Percentiles rank a stretch among this genome's conserved stretches.
Evolutionary conservation across 2,329 filamentous ascomycete genomes (phyloP).

Genomic region (Colletotrichum scovillei): DNA sequence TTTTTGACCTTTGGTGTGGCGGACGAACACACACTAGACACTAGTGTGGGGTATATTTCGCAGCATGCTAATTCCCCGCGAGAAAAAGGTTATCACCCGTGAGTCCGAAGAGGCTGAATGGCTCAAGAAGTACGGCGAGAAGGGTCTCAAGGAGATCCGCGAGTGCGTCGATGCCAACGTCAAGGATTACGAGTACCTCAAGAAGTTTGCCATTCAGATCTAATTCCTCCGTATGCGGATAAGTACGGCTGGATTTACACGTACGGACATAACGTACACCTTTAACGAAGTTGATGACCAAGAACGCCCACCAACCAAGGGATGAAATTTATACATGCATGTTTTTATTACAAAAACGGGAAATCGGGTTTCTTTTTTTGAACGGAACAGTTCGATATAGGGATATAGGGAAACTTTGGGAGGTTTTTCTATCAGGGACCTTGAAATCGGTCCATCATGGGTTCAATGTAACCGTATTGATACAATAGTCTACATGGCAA

Average conservation of each 20-base stretch:
- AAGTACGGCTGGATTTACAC: too few relatives aligned
- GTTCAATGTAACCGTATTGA: conserved; percentile 34
- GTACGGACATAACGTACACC: not conserved
- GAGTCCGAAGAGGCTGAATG: conserved; percentile 79
- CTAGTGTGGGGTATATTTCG: conserved; percentile 1
- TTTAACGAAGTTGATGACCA: conserved; percentile 34
- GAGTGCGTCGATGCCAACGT: conserved; percentile 78
- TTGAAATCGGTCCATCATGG: conserved; percentile 17
- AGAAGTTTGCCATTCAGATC: conserved; percentile 77
- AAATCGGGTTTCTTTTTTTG: not conserved
- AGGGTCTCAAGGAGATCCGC: conserved; percentile 77
- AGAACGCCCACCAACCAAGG: conserved; percentile 8
- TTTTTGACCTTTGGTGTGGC: not conserved
- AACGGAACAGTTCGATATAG: not conserved
- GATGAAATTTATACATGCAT: not conserved
- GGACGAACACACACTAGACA: not conserved
- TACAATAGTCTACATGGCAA: conserved; percentile 37
- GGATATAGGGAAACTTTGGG: not conserved
- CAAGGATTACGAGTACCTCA: conserved; percentile 83
- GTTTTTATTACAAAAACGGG: not conserved
- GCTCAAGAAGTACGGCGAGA: conserved; percentile 78
- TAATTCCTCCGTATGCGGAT: conserved; percentile 42
- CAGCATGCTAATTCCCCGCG: conserved; percentile 38
- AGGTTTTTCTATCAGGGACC: not conserved
- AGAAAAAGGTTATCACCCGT: conserved; percentile 69